Base-by-base conservation (phyloP, 306 rosid species). In the Citrullus mucosospermus region DNA sequence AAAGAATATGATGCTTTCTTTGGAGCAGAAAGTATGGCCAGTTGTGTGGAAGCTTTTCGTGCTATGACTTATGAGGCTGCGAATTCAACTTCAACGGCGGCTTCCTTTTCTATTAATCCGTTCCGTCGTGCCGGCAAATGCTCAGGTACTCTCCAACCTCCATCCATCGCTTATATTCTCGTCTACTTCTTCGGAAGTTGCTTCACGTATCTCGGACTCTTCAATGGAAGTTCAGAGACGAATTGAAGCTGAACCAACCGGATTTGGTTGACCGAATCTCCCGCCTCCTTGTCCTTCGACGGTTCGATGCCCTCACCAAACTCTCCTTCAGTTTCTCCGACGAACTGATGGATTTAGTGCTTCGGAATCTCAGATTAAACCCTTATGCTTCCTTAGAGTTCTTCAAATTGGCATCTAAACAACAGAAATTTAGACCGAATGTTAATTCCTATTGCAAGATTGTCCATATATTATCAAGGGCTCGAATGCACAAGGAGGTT, bases 391-490 rank as follows among this genome's bases (percentile, higher is more conserved):
- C 89, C 75, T 85, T 92, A 65, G 66, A 63, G 32, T 87, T 94
- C 84, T 94, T 94, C 86, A 41, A 62, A 20, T 81, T 92, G 82
- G 90, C 90, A 57, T 36, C 87, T 0, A 82, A 77, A n/a, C 88
- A 89, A 28, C 91, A 84, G 15, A 86, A 79, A 22, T 90, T 82
- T 56, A 88, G 93, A 28, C 98, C 96, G 22, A 84, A 85, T 57
- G 16, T 86, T 54, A 85, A 66, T 55, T 87, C 96, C 20, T 87
- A 86, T 68, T 90, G 92, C 69, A 81, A 80, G 85, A 79, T 94
- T 69, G 86, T 88, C 70, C 97, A 94, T 78, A 87, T 92, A 36
- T 82, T 92, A 83, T 83, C 92, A 6, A 86, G 90, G 48, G 97
- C 95, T 60, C 82, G 87, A 60, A 82, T 92, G 89, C 83, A 82